Conservation (phyloP, 805 yeast genomes). For the Wickerhamomyces tratensis region DNA sequence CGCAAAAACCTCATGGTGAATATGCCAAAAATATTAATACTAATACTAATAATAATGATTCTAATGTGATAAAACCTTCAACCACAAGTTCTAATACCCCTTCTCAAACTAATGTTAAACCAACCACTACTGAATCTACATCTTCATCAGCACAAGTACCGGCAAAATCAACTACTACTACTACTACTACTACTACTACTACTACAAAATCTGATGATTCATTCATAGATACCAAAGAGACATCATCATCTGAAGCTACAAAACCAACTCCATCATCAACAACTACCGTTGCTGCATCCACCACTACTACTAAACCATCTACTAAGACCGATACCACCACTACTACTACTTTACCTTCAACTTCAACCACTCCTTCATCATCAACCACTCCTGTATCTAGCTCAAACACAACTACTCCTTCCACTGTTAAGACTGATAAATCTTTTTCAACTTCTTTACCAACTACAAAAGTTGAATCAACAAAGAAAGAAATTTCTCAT, state of each 20-base stretch:
- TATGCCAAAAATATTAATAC: not conserved
- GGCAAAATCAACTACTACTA: not conserved
- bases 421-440: no score
- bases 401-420: no score
- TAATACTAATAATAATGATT: not conserved
- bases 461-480: no score
- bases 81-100: not conserved
- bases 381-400: not conserved
- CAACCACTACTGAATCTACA: not conserved
- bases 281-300: no score
- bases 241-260: no score
- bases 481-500: not conserved
- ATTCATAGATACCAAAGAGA: no score
- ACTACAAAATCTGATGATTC: no score
- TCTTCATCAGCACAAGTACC: not conserved
- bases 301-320: not conserved
- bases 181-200: not conserved
- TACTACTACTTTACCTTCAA: not conserved
- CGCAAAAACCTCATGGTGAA: conserved; percentile 1
- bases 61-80: not conserved
- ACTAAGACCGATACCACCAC: not conserved
- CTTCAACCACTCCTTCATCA: not conserved
- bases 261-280: no score
- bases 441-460: not conserved
- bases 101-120: no score